These are phyloP conservation scores for Fomitopsis pulvina DNA, from an alignment of 768 basidiomycete genomes.

Conservation along the genomic window DNA sequence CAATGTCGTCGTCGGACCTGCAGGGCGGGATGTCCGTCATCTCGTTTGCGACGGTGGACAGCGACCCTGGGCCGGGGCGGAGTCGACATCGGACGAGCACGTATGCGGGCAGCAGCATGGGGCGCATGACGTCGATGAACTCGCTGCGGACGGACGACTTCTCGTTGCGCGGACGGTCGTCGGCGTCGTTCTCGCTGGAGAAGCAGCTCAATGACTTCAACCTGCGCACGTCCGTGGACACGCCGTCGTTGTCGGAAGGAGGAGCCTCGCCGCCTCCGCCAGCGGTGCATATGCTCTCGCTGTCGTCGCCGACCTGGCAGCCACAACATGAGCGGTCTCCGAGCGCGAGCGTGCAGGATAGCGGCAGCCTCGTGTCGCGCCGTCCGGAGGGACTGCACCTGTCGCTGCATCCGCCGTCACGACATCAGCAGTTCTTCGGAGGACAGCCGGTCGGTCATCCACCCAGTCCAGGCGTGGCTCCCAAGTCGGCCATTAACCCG, in stretches of 20 bases:
- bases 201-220: slow-evolving; percentile 74
- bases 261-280: slow-evolving; percentile 53
- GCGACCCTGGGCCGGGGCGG: slow-evolving; percentile 75
- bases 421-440: slow-evolving; percentile 32
- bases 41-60: slow-evolving; percentile 80
- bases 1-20: slow-evolving; percentile 84
- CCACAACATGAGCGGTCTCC: slow-evolving; percentile 17
- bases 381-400: slow-evolving; percentile 13
- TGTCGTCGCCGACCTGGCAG: slow-evolving; percentile 51
- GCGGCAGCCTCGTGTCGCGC: slow-evolving; percentile 10
- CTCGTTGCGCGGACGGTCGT: slow-evolving; percentile 65
- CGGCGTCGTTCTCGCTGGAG: slow-evolving; percentile 73
- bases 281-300: slow-evolving; percentile 65
- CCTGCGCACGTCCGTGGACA: slow-evolving; percentile 62
- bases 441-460: slow-evolving; percentile 48
- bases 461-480: slow-evolving; percentile 51
- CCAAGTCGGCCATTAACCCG: slow-evolving; percentile 72
- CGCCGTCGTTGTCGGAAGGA: slow-evolving; percentile 51
- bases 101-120: slow-evolving; percentile 46
- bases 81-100: slow-evolving; percentile 56
- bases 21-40: slow-evolving; percentile 68
- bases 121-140: slow-evolving; percentile 66
- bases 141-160: slow-evolving; percentile 69
- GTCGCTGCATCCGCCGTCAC: slow-evolving; percentile 17
- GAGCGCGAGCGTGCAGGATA: slow-evolving; percentile 15